Conservation (phyloP, 495 filamentous ascomycete species). For the Filosporella fistucella region DNA sequence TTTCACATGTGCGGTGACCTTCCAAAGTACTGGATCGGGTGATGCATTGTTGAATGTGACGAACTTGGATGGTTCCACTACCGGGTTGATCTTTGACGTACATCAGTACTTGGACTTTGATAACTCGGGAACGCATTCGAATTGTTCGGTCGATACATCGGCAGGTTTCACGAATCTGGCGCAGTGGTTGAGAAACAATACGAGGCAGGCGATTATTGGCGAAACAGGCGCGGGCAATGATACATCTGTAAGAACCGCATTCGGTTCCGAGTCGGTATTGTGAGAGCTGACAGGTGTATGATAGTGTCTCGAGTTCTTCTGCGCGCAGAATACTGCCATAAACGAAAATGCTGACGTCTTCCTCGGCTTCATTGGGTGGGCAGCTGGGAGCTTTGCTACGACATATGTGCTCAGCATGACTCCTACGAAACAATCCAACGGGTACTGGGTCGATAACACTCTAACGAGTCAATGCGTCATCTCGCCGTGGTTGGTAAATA, state of each 20-base stretch:
- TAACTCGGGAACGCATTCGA: conserved; percentile 45
- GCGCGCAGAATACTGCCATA: background rate
- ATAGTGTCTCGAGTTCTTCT: conserved; percentile 24
- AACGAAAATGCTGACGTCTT: conserved; percentile 44
- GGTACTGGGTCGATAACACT: background rate
- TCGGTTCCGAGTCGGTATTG: too few relatives aligned
- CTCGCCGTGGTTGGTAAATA: background rate
- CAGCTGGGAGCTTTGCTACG: conserved; percentile 42
- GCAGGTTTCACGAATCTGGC: conserved; percentile 39
- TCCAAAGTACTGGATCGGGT: conserved; percentile 40
- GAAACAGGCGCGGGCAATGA: conserved; percentile 52
- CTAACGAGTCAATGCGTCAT: conserved; percentile 2
- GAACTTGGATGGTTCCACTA: conserved; percentile 48
- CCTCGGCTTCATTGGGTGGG: conserved; percentile 48
- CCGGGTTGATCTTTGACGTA: conserved; percentile 52
- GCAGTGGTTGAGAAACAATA: conserved; percentile 40
- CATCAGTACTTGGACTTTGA: conserved; percentile 56
- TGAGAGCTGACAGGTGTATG: conserved; percentile 16
- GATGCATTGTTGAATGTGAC: conserved; percentile 44
- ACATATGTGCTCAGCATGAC: conserved; percentile 3
- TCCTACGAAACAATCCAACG: background rate
- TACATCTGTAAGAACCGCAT: conserved; percentile 13
- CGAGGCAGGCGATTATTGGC: conserved; percentile 44
- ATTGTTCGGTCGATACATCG: conserved; percentile 43
- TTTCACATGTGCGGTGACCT: conserved; percentile 42